Base-by-base conservation (phyloP, 345 rosid species). In the Salix dunnii region DNA sequence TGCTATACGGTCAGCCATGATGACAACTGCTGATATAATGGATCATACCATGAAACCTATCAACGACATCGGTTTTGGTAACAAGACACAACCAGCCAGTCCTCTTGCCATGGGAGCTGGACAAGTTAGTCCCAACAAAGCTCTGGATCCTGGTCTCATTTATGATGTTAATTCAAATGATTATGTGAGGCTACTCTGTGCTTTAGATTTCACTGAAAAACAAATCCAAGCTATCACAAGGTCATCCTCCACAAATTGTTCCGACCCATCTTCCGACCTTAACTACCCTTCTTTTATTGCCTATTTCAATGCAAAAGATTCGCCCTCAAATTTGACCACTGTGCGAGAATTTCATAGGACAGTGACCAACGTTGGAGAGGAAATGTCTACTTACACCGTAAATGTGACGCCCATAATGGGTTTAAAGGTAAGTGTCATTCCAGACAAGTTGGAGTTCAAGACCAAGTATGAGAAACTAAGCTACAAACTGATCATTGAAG, bases 201-300 rank as follows among this genome's bases (percentile, higher is more conserved):
- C 88, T 8, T 55, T 89, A 51, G 87, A 89, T 40, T 85, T 74
- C 70, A 87, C 91, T 18, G 60, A 33, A 14, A 68, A 81, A 31
- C 88, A 87, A 81, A 89, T 91, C 58, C 72, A 84, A 60, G 74
- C 63, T 38, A 82, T 88, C 79, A 88, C 95, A 20, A 72, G 66
- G 36, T 83, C 91, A 63, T 73, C 87, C 36, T 46, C 82, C 3
- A 67, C 67, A 38, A 73, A 85, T 40, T 88, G 91, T 61, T 83
- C 88, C 3, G 65, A 49, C 20, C 83, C 86, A 3, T 81, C 91
- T 18, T 48, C 71, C 38, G 91, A 88, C 77, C 82, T 88, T 6
- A 90, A 90, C 72, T 90, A 88, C 76, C 91, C 90, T 67, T 87
- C 94, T 38, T 89, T 91, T 61, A 86, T 91, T 1, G 89, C 85